Conservation (phyloP, 345 rosid species). For the Turnera subulata region DNA sequence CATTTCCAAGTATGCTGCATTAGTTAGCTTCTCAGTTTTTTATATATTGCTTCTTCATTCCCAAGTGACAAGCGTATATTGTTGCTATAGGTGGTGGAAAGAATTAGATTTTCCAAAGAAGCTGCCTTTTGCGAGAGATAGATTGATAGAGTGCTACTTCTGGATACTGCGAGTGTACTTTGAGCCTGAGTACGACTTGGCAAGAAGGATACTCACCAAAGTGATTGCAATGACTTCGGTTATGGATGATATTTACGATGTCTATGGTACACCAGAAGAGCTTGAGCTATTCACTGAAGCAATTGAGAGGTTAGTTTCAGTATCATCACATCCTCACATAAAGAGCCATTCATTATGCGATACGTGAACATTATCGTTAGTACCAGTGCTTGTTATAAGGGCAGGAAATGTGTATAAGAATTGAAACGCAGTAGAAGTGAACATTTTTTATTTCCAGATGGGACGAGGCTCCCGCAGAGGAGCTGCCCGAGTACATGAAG, state of each 20-base stretch:
- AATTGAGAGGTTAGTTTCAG: constrained; percentile 15
- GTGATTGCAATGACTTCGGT: constrained; percentile 3
- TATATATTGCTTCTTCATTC: not conserved
- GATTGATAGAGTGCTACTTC: constrained; percentile 19
- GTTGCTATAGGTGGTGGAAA: constrained; percentile 25
- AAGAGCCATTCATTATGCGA: not conserved
- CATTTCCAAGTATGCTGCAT: constrained; percentile 13
- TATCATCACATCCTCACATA: not conserved
- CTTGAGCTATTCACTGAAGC: constrained; percentile 16
- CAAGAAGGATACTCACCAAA: constrained; percentile 15
- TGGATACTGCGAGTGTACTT: constrained; percentile 21
- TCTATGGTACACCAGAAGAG: constrained; percentile 20
- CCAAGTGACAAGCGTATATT: not conserved
- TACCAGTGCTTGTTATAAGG: not conserved
- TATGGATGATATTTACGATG: constrained; percentile 27
- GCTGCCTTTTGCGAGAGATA: constrained; percentile 28
- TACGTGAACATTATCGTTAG: not conserved
- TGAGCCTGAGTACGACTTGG: constrained; percentile 18
- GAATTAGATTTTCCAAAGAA: constrained; percentile 16
- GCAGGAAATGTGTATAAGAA: not conserved
- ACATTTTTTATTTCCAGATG: constrained; percentile 7
- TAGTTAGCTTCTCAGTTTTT: not conserved
- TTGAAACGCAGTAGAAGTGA: not conserved
- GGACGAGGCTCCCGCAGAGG: constrained; percentile 6
- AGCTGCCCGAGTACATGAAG: constrained; percentile 21